Percentiles rank a stretch among this genome's conserved stretches.
Conservation (phyloP, 2,329 filamentous ascomycete species). For the Huntiella omanensis region DNA sequence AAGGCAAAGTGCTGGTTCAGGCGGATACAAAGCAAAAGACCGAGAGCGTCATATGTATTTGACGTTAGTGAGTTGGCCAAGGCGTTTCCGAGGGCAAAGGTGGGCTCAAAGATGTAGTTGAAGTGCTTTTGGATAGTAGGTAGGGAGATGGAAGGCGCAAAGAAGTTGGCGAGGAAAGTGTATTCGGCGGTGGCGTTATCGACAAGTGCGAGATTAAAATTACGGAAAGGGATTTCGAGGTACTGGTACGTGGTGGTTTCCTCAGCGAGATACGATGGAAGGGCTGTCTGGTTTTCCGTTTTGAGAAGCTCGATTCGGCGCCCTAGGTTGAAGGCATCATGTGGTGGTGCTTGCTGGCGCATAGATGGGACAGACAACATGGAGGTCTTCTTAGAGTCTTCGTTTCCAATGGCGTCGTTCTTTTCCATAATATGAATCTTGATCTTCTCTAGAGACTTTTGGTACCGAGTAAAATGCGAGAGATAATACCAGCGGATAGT, state of each 20-base stretch:
- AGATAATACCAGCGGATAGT: conserved; percentile 98
- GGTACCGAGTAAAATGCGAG: conserved; percentile 79
- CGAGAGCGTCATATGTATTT: conserved; percentile 65
- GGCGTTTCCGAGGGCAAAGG: conserved; percentile 62
- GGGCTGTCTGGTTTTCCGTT: conserved; percentile 50
- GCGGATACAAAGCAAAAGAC: conserved; percentile 75
- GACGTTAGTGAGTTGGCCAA: conserved; percentile 61
- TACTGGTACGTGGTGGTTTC: conserved; percentile 76
- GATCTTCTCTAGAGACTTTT: conserved; percentile 64
- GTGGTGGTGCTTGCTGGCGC: conserved; percentile 33
- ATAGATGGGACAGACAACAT: conserved; percentile 27
- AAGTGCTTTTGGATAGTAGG: conserved; percentile 68
- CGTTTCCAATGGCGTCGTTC: conserved; percentile 64
- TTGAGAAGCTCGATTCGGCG: conserved; percentile 69
- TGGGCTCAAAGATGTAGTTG: conserved; percentile 72
- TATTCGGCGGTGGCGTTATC: conserved; percentile 94
- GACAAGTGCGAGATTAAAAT: conserved; percentile 83
- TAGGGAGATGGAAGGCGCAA: conserved; percentile 58
- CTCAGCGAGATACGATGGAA: conserved; percentile 79
- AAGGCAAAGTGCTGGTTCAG: conserved; percentile 91
- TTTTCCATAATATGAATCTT: conserved; percentile 70
- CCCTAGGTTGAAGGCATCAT: conserved; percentile 80
- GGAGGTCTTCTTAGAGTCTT: conserved; percentile 46
- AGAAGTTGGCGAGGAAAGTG: conserved; percentile 80
- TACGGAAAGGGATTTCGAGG: conserved; percentile 75